These are phyloP conservation scores for Pterocarpus santalinus DNA, from an alignment of 306 rosid genomes.

Conservation along the genomic window DNA sequence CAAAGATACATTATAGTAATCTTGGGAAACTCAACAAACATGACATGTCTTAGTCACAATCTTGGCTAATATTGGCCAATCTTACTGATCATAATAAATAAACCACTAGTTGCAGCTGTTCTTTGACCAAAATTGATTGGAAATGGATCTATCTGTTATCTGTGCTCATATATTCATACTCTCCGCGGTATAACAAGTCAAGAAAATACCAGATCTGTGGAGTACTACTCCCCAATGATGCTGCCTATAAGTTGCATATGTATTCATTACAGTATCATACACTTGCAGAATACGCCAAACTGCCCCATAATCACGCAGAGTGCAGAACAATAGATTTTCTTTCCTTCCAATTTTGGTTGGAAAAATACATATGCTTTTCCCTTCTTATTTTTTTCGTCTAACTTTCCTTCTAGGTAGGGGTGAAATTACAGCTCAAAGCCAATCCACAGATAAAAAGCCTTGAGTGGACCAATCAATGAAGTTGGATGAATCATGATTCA, in stretches of 20 bases:
- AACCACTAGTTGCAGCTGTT: slow-evolving; percentile 8
- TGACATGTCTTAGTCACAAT: neutral
- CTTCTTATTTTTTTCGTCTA: neutral
- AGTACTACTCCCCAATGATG: neutral
- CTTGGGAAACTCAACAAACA: neutral
- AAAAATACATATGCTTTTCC: neutral
- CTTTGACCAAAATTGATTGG: slow-evolving; percentile 1
- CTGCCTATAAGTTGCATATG: slow-evolving; percentile 24
- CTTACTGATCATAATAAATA: neutral
- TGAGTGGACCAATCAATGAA: neutral
- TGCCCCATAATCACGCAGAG: neutral
- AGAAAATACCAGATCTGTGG: slow-evolving; percentile 29
- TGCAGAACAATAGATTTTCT: neutral
- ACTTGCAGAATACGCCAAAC: neutral
- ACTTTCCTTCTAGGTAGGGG: neutral
- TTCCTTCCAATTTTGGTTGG: neutral
- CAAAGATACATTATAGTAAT: neutral
- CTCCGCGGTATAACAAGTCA: slow-evolving; percentile 6
- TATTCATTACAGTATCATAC: slow-evolving; percentile 5
- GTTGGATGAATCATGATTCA: neutral
- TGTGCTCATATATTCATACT: neutral
- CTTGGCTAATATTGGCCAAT: slow-evolving; percentile 1
- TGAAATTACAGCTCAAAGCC: slow-evolving; percentile 9
- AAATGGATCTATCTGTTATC: neutral
- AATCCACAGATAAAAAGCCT: neutral